A percentile compares a stretch with the other conserved stretches of the same genome.
phyloP scores from a whole-genome alignment of 352 stramenopile species.

The Globisporangium megalacanthum region DNA sequence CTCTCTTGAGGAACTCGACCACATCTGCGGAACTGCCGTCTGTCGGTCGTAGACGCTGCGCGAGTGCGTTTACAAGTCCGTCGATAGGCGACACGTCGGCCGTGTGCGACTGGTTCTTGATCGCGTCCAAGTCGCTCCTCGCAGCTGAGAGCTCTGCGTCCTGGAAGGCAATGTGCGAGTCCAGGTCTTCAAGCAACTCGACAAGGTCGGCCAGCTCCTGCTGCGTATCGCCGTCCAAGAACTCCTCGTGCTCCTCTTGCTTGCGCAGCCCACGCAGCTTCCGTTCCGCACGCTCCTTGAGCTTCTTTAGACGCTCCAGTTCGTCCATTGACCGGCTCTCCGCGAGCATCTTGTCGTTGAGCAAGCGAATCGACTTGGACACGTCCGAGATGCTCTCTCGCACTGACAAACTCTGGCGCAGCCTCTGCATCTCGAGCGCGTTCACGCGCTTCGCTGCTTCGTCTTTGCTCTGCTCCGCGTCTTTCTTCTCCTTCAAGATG shows the following conservation, averaged over 20 bases:
- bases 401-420: conserved; percentile 66
- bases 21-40: not conserved
- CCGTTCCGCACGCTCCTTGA: conserved; percentile 55
- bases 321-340: conserved; percentile 59
- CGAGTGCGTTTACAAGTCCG: conserved; percentile 21
- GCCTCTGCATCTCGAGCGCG: conserved; percentile 78
- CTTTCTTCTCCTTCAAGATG: conserved; percentile 64
- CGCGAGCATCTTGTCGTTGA: conserved; percentile 63
- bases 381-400: conserved; percentile 75
- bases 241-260: conserved; percentile 45
- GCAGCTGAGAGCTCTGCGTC: conserved; percentile 57
- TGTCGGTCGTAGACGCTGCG: conserved; percentile 22
- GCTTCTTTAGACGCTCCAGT: conserved; percentile 60
- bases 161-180: conserved; percentile 80
- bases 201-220: conserved; percentile 69
- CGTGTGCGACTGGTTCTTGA: conserved; percentile 33
- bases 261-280: conserved; percentile 45
- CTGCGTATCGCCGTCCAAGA: conserved; percentile 53
- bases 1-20: conserved; percentile 33
- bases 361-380: conserved; percentile 40
- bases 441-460: conserved; percentile 52
- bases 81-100: conserved; percentile 48
- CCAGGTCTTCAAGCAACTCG: conserved; percentile 71
- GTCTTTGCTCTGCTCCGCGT: conserved; percentile 45
- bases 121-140: conserved; percentile 42